Evolutionary conservation across 371 early-diverging fungal species (phyloP).

Genomic region (Saksenaea oblongispora): DNA sequence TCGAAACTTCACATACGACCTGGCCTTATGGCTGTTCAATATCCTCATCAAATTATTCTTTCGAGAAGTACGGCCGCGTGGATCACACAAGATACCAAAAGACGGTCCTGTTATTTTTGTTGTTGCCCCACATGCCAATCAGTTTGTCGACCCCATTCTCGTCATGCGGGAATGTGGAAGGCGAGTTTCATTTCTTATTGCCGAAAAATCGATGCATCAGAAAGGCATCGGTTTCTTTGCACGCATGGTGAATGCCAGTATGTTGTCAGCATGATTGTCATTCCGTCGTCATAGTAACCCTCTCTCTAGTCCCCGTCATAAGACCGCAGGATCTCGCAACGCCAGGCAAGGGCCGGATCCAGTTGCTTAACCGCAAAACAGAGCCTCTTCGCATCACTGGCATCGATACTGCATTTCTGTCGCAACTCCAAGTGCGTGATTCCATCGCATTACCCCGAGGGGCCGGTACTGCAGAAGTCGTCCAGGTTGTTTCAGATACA

Average conservation of each 20-base stretch:
- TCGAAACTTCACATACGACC: conserved; percentile 31
- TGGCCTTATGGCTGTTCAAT: conserved; percentile 56
- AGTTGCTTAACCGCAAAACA: conserved; percentile 57
- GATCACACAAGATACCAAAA: conserved; percentile 83
- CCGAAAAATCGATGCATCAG: conserved; percentile 87
- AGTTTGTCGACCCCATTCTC: conserved; percentile 95
- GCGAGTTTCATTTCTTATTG: conserved; percentile 83
- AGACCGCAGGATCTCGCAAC: conserved; percentile 85
- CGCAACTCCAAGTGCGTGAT: conserved; percentile 58
- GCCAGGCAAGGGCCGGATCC: conserved; percentile 66
- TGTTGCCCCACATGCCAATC: conserved; percentile 96
- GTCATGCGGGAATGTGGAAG: conserved; percentile 80
- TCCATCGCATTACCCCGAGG: conserved; percentile 58
- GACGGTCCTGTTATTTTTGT: conserved; percentile 93
- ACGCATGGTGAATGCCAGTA: conserved; percentile 71
- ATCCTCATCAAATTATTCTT: conserved; percentile 82
- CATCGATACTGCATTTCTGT: conserved; percentile 65
- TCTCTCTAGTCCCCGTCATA: conserved; percentile 76
- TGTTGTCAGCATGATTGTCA: conserved; percentile 12
- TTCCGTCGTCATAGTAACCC: not conserved
- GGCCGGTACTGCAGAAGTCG: conserved; percentile 63
- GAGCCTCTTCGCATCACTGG: conserved; percentile 70
- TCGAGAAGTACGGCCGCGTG: conserved; percentile 86
- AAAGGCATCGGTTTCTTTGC: conserved; percentile 83
- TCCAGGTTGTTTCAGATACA: conserved; percentile 78